Base-by-base conservation (phyloP, 148 eudicot genomes). In the Amaranthus cruentus region DNA sequence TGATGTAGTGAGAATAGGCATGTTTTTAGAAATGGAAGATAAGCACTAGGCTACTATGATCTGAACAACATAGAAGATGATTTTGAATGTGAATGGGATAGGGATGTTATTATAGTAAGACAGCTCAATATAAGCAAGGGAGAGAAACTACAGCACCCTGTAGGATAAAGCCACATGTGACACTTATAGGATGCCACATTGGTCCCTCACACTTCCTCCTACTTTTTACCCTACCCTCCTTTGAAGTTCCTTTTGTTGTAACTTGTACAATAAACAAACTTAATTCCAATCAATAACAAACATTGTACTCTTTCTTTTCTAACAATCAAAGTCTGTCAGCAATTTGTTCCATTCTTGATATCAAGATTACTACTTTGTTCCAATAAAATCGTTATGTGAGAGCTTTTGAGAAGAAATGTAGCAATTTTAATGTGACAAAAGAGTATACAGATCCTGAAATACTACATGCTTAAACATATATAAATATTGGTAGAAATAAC, bases 21-120 rank as follows among this genome's bases (percentile, higher is more conserved):
- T 77, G 70, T 28, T 48, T 70, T 71, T 62, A 43, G 75, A 65
- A 50, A 72, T 48, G 57, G 53, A 73, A 62, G 55, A 62, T 48
- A 62, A 42, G 57, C 38, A 28, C 55, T 52, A 60, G 4, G 4
- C 15, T 5, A 60, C 43, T 60, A 59, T 21, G 63, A 60, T 60
- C 63, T 60, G 44, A 60, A 60, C 44, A 60, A 11, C 43, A 28
- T 28, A 60, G 63, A 44, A 44, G 21, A 10, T 60, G 44, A 28
- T 28, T 28, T 28, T 28, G 38, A 60, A 60, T 60, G 42, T 18
- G 14, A 38, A 60, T 60, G 63, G 9, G 63, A 60, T 60, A 60
- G 44, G 10, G 63, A 3, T 55, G 57, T 9, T 13, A 28, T 28
- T 28, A 28, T 28, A 28, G 38, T 28, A 28, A 28, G 38, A 28